phyloP scores from a whole-genome alignment of 192 early-diverging fungal species.

The Gamsiella multidivaricata region DNA sequence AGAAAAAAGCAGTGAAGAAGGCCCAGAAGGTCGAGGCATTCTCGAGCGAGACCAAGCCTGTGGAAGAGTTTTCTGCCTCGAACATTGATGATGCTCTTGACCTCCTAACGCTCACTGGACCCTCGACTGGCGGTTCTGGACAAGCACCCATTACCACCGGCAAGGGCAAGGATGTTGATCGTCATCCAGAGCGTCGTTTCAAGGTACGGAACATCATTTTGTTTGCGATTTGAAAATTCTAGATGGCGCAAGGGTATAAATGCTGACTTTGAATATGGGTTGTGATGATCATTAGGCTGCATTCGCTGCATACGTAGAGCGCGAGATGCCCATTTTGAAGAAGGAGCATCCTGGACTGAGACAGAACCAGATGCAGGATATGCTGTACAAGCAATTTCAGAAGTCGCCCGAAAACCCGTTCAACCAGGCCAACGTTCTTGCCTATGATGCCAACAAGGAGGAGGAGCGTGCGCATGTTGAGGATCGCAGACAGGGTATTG shows the following conservation, averaged over 20 bases:
- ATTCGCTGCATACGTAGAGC: slow-evolving; percentile 74
- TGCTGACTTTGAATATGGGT: not conserved
- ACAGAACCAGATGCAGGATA: slow-evolving; percentile 79
- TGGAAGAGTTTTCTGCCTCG: slow-evolving; percentile 80
- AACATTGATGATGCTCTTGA: slow-evolving; percentile 91
- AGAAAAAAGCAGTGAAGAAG: slow-evolving; percentile 73
- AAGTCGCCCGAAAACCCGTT: slow-evolving; percentile 84
- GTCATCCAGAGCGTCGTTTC: slow-evolving; percentile 89
- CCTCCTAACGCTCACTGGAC: slow-evolving; percentile 62
- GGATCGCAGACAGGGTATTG: slow-evolving; percentile 59
- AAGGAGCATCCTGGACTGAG: slow-evolving; percentile 84
- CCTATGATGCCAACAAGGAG: slow-evolving; percentile 78
- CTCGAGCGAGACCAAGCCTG: slow-evolving; percentile 55
- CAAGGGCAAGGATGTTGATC: slow-evolving; percentile 72
- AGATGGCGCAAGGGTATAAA: too few species aligned
- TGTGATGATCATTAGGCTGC: slow-evolving; percentile 58
- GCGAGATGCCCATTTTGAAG: slow-evolving; percentile 79
- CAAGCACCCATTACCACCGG: slow-evolving; percentile 31
- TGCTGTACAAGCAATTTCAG: slow-evolving; percentile 83
- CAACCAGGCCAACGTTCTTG: slow-evolving; percentile 76
- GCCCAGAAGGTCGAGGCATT: slow-evolving; percentile 58
- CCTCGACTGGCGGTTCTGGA: slow-evolving; percentile 24
- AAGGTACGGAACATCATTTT: slow-evolving; percentile 53
- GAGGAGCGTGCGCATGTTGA: slow-evolving; percentile 66
- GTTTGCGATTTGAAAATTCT: too few species aligned